These are phyloP conservation scores for Thermothelomyces thermophilus DNA, from an alignment of 2,329 filamentous ascomycete genomes.

Conservation along the genomic window DNA sequence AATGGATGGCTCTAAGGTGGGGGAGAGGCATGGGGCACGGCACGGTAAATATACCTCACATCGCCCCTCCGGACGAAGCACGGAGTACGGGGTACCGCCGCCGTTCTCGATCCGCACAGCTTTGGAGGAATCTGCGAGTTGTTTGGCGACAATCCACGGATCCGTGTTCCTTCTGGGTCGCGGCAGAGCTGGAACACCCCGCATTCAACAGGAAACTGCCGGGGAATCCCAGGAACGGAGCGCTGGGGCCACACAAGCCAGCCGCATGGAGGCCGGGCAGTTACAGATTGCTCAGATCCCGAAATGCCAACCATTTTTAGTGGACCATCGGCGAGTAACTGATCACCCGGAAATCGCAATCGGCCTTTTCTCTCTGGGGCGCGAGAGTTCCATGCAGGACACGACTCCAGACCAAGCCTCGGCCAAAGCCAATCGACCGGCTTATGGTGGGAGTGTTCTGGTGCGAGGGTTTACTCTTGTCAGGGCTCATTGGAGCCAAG, in stretches of 20 bases:
- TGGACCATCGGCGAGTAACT: too few species aligned
- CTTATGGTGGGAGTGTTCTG: not conserved
- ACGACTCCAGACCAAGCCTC: not conserved
- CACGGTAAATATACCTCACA: too few species aligned
- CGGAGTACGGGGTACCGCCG: too few species aligned
- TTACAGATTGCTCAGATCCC: not conserved
- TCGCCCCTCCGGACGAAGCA: too few species aligned
- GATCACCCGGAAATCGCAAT: too few species aligned
- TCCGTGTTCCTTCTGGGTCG: not conserved
- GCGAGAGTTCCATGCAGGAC: not conserved
- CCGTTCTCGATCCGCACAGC: not conserved
- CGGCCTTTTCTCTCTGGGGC: not conserved
- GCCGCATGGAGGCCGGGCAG: not conserved
- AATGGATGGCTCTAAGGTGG: too few species aligned
- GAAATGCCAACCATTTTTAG: too few species aligned
- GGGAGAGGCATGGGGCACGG: too few species aligned
- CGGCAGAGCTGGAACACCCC: not conserved
- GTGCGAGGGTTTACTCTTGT: too few species aligned
- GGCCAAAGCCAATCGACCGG: not conserved
- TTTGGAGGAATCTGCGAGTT: not conserved
- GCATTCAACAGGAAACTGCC: not conserved
- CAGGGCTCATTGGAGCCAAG: conserved; percentile 14
- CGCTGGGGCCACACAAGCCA: not conserved
- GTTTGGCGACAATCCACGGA: not conserved
- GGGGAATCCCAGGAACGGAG: conserved; percentile 3